These are phyloP conservation scores for Giardia muris DNA, from an alignment of 208 protist genomes.

Conservation along the genomic window DNA sequence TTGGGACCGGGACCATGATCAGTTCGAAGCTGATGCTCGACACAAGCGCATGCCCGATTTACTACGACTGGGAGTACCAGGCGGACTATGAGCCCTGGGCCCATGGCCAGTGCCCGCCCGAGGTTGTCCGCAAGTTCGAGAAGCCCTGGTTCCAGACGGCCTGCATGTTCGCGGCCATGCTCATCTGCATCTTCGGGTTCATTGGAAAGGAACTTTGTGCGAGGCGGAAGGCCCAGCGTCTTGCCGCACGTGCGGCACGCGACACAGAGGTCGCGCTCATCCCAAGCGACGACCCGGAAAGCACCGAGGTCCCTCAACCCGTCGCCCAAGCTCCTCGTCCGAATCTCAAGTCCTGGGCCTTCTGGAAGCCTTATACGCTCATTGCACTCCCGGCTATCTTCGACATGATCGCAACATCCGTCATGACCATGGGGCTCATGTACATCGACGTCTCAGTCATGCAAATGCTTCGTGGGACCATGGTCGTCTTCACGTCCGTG, in stretches of 20 bases:
- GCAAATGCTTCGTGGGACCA: constrained; percentile 68
- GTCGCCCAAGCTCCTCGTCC: background rate
- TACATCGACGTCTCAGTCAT: constrained; percentile 65
- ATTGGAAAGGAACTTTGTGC: background rate
- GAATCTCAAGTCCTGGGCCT: background rate
- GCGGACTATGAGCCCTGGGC: background rate
- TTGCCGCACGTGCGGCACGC: background rate
- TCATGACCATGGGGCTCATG: constrained; percentile 64
- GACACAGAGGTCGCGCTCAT: background rate
- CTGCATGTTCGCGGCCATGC: constrained; percentile 34
- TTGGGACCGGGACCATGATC: constrained; percentile 38
- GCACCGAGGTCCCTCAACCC: background rate
- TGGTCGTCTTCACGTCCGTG: constrained; percentile 61
- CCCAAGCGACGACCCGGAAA: background rate
- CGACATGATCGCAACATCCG: constrained; percentile 58
- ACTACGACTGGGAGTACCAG: background rate
- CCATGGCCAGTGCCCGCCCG: background rate
- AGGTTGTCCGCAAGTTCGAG: constrained; percentile 31
- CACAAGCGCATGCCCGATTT: background rate
- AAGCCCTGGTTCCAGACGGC: constrained; percentile 37
- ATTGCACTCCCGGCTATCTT: constrained; percentile 41
- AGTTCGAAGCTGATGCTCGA: constrained; percentile 34
- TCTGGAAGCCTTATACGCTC: background rate
- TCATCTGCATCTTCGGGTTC: constrained; percentile 24
- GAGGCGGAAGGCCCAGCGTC: background rate